Percentiles rank a stretch among this genome's conserved stretches.
These are phyloP conservation scores for Dendrobium officinale DNA, from an alignment of 106 monocot genomes.

Conservation along the genomic window DNA sequence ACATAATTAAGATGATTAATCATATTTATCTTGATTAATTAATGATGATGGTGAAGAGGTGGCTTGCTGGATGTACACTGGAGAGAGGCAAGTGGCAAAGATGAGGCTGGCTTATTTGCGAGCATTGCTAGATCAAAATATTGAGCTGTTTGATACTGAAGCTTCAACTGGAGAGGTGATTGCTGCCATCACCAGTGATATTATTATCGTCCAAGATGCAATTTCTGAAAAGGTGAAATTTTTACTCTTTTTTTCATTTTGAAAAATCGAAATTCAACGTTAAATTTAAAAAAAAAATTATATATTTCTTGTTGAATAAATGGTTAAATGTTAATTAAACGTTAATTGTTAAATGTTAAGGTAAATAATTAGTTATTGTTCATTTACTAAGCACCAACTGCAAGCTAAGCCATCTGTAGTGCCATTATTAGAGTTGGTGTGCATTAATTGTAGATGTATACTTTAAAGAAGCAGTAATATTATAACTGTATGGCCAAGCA, in stretches of 20 bases:
- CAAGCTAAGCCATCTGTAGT: no score
- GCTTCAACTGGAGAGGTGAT: conserved; percentile 89
- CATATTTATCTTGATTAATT: background rate
- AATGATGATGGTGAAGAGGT: conserved; percentile 49
- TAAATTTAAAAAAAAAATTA: no score
- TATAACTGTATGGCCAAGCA: no score
- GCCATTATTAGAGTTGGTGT: no score
- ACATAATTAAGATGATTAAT: background rate
- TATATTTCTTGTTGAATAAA: no score
- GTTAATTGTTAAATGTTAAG: no score
- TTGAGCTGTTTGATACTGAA: conserved; percentile 83
- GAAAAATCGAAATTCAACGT: no score
- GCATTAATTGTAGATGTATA: no score
- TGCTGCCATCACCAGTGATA: conserved; percentile 84
- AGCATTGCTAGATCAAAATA: conserved; percentile 82
- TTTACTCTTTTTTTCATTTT: background rate
- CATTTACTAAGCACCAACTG: no score
- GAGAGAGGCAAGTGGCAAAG: conserved; percentile 95
- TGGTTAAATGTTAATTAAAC: no score
- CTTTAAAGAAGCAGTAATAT: no score
- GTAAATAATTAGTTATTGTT: no score
- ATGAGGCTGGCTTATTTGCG: conserved; percentile 83
- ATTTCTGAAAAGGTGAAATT: conserved; percentile 86
- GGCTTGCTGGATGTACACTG: conserved; percentile 99
- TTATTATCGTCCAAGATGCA: conserved; percentile 91